Percentiles rank a stretch among this genome's conserved stretches.
phyloP scores from a whole-genome alignment of 176 grass and related monocot species.

The Tillandsia leiboldiana region DNA sequence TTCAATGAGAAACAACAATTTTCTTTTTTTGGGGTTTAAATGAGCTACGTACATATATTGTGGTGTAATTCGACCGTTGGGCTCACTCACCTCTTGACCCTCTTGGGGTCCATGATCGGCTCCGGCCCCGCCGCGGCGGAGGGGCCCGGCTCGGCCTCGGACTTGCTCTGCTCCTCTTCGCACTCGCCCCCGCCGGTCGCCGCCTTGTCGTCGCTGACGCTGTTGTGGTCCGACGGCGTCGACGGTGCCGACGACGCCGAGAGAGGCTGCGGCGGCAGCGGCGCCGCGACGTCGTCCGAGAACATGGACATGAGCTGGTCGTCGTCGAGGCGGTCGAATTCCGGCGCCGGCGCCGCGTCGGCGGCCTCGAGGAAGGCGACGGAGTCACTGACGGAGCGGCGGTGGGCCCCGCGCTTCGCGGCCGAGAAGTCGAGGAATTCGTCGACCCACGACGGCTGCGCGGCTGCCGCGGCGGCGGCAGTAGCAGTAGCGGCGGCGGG shows the following conservation, averaged over 20 bases:
- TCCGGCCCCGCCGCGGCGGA: constrained; percentile 11
- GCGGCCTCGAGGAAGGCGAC: constrained; percentile 70
- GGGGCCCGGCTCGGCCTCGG: constrained; percentile 1
- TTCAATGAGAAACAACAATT: neutral
- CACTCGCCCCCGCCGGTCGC: constrained; percentile 17
- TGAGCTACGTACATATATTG: too few species aligned
- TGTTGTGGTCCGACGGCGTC: constrained; percentile 51
- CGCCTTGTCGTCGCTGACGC: constrained; percentile 37
- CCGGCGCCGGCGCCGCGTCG: constrained; percentile 33
- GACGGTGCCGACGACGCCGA: constrained; percentile 35
- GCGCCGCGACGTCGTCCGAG: constrained; percentile 33
- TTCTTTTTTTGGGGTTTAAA: too few species aligned
- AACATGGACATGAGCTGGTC: constrained; percentile 99
- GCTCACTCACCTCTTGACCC: constrained; percentile 60
- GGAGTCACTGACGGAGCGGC: constrained; percentile 77
- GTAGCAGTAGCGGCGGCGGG: constrained; percentile 15
- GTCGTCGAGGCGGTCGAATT: constrained; percentile 87
- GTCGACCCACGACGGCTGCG: constrained; percentile 28
- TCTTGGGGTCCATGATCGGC: constrained; percentile 43
- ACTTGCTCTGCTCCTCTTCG: constrained; percentile 56
- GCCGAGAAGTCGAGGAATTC: constrained; percentile 80
- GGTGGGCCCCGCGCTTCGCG: constrained; percentile 46
- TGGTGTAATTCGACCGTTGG: neutral
- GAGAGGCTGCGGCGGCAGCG: constrained; percentile 24
- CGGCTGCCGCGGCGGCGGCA: constrained; percentile 20